These are phyloP conservation scores for Pleurotus ostreatus DNA, from an alignment of 768 basidiomycete genomes.

Conservation along the genomic window DNA sequence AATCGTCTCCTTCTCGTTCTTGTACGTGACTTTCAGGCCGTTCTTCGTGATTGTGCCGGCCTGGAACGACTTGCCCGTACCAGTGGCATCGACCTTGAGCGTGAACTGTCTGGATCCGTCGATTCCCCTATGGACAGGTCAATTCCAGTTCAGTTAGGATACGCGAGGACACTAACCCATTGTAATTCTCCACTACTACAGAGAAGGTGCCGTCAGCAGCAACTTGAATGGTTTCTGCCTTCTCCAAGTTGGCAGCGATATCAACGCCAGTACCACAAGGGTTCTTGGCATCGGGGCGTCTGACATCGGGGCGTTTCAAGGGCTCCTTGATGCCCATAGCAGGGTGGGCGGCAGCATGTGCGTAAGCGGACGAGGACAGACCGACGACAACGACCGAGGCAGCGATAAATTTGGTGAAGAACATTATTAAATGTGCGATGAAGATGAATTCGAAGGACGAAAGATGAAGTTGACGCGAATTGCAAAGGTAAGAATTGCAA, in stretches of 20 bases:
- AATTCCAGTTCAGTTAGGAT: no score
- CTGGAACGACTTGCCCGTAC: slow-evolving; percentile 34
- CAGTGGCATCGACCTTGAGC: slow-evolving; percentile 40
- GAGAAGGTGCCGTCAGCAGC: slow-evolving; percentile 39
- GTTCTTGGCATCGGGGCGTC: slow-evolving; percentile 23
- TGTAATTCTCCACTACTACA: slow-evolving; percentile 40
- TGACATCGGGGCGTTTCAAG: slow-evolving; percentile 27
- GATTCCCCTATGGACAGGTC: slow-evolving; percentile 22
- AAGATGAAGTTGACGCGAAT: no score
- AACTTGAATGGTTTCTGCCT: slow-evolving; percentile 31
- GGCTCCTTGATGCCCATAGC: slow-evolving; percentile 33
- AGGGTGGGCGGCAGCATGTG: slow-evolving; percentile 39
- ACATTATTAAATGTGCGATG: neutral
- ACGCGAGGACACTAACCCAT: slow-evolving; percentile 29
- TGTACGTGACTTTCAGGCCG: slow-evolving; percentile 40
- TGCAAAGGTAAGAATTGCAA: no score
- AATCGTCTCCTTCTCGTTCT: slow-evolving; percentile 33
- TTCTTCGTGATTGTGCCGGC: slow-evolving; percentile 38
- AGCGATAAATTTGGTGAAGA: slow-evolving; percentile 23
- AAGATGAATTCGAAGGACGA: no score
- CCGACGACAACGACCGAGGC: slow-evolving; percentile 26
- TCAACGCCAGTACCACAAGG: slow-evolving; percentile 39
- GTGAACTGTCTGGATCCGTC: slow-evolving; percentile 48
- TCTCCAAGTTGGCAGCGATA: slow-evolving; percentile 35
- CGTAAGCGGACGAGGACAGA: slow-evolving; percentile 30